Conservation (phyloP, 371 early-diverging fungal species). For the Syncephalis fuscata region DNA sequence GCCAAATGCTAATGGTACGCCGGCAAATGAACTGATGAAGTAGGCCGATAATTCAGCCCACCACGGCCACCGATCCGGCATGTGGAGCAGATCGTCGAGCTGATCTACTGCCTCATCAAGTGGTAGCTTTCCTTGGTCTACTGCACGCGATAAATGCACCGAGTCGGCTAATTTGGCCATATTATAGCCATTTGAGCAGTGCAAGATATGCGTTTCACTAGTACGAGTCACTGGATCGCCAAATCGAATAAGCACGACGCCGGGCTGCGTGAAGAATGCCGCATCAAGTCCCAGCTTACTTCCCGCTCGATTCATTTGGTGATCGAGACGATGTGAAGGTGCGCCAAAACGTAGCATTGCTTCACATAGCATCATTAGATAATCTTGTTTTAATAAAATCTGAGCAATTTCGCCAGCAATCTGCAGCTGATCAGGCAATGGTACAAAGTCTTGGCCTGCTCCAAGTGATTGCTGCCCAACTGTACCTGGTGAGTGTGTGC, state of each 20-base stretch:
- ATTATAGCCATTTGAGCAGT: constrained; percentile 37
- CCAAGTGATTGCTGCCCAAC: too few species aligned
- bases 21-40: constrained; percentile 30
- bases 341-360: constrained; percentile 35
- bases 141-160: constrained; percentile 30
- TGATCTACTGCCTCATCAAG: constrained; percentile 32
- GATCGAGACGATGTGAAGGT: constrained; percentile 11
- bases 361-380: constrained; percentile 28
- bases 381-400: constrained; percentile 39
- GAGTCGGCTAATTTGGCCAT: constrained; percentile 40
- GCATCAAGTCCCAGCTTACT: constrained; percentile 43
- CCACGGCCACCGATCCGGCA: constrained; percentile 25
- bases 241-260: constrained; percentile 53
- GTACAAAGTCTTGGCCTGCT: background rate
- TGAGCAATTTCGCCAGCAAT: constrained; percentile 18
- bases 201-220: constrained; percentile 58
- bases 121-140: constrained; percentile 23
- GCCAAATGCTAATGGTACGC: constrained; percentile 24
- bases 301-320: constrained; percentile 25
- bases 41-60: constrained; percentile 30
- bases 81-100: constrained; percentile 32
- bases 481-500: too few species aligned
- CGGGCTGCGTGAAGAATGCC: constrained; percentile 47
- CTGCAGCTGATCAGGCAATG: background rate
- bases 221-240: constrained; percentile 56